Evolutionary conservation across 805 yeast species (phyloP).

Genomic region (Cyberlindnera petersonii): DNA sequence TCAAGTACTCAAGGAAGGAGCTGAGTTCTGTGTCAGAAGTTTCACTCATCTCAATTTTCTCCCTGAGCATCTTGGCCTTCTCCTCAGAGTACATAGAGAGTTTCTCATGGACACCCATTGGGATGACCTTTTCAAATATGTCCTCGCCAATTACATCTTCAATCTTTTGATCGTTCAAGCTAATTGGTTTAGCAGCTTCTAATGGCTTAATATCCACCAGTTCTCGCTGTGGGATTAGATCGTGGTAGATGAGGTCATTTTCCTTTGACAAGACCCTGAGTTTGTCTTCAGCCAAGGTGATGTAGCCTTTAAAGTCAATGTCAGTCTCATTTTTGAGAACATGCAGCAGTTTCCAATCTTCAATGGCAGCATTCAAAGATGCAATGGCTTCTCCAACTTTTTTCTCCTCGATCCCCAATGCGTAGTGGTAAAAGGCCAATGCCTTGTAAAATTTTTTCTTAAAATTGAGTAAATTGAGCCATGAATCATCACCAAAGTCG

Average conservation of each 20-base stretch:
- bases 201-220: constrained; percentile 51
- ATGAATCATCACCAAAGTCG: constrained; percentile 41
- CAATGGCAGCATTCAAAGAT: constrained; percentile 48
- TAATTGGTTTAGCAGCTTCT: constrained; percentile 61
- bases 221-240: constrained; percentile 57
- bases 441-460: constrained; percentile 56
- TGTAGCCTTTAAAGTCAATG: constrained; percentile 31
- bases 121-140: constrained; percentile 76
- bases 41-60: constrained; percentile 68
- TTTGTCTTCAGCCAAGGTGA: constrained; percentile 34
- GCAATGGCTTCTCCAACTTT: constrained; percentile 80
- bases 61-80: constrained; percentile 71
- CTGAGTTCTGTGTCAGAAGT: constrained; percentile 74
- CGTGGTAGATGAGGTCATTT: constrained; percentile 88
- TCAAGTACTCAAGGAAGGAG: constrained; percentile 77
- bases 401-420: constrained; percentile 48
- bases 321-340: constrained; percentile 32
- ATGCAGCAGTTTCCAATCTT: constrained; percentile 30
- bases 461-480: constrained; percentile 49
- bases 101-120: constrained; percentile 82
- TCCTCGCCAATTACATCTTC: constrained; percentile 44
- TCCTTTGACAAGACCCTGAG: constrained; percentile 57
- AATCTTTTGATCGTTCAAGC: constrained; percentile 45
- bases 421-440: constrained; percentile 57
- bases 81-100: constrained; percentile 87